Conservation (phyloP, 345 rosid species). For the Melastoma malabathricum region DNA sequence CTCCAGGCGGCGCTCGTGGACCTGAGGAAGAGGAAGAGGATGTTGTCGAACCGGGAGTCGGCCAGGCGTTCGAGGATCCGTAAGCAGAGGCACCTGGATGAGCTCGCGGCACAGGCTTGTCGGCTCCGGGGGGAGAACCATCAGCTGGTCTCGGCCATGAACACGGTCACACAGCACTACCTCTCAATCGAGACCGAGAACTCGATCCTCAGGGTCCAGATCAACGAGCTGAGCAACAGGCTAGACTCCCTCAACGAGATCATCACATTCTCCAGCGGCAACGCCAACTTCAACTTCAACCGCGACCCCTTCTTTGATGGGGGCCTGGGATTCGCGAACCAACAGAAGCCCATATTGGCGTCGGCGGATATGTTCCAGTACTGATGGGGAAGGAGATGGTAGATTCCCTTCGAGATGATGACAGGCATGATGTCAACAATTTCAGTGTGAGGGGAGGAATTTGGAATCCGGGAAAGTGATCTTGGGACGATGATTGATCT, state of each 20-base stretch:
- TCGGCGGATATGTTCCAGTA: slow-evolving; percentile 48
- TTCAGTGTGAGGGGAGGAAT: no score
- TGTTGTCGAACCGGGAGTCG: slow-evolving; percentile 90
- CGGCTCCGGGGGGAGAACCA: slow-evolving; percentile 45
- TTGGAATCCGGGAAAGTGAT: no score
- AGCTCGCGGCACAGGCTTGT: slow-evolving; percentile 44
- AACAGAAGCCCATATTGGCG: slow-evolving; percentile 42
- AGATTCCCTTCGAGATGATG: no score
- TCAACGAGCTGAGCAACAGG: slow-evolving; percentile 50
- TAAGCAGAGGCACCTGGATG: slow-evolving; percentile 86
- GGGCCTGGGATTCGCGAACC: slow-evolving; percentile 33
- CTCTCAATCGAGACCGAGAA: slow-evolving; percentile 58
- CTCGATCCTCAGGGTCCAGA: slow-evolving; percentile 61
- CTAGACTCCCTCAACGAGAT: slow-evolving; percentile 68
- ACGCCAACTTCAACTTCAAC: slow-evolving; percentile 6
- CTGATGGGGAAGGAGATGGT: slow-evolving; percentile 10
- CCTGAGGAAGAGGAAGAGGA: slow-evolving; percentile 77
- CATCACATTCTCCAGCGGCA: slow-evolving; percentile 21
- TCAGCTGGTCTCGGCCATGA: slow-evolving; percentile 40
- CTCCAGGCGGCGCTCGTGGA: slow-evolving; percentile 47
- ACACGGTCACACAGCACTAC: slow-evolving; percentile 44
- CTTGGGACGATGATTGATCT: no score
- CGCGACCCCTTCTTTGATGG: slow-evolving; percentile 5
- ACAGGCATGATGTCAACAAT: no score
- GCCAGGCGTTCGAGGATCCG: slow-evolving; percentile 90